Conservation (phyloP, 164 flowering plant species). For the Tinospora cordifolia region DNA sequence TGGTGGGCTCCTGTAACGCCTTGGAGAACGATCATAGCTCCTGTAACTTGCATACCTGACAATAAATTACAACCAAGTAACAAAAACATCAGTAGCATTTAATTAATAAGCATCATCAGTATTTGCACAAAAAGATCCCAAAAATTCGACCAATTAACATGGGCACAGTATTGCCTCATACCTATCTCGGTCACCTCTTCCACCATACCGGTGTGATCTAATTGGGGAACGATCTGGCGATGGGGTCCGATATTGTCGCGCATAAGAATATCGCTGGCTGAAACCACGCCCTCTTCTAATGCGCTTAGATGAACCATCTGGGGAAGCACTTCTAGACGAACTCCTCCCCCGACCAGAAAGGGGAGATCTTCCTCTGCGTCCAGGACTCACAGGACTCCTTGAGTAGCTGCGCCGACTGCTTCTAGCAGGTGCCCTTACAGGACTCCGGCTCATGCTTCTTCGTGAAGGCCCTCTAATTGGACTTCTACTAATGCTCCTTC, state of each 20-base stretch:
- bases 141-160: neutral
- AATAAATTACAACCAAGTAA: neutral
- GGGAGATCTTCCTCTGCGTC: slow-evolving; percentile 60
- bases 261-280: slow-evolving; percentile 82
- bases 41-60: slow-evolving; percentile 62
- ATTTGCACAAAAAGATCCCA: neutral
- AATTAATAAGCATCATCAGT: neutral
- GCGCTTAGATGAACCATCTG: slow-evolving; percentile 84
- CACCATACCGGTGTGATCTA: slow-evolving; percentile 64
- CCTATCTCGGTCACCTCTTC: slow-evolving; percentile 74
- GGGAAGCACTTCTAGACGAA: slow-evolving; percentile 74
- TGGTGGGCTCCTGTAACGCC: slow-evolving; percentile 78
- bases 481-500: slow-evolving; percentile 43
- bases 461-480: slow-evolving; percentile 39
- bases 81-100: neutral
- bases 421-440: slow-evolving; percentile 44
- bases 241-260: slow-evolving; percentile 84
- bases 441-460: slow-evolving; percentile 52
- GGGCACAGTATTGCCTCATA: slow-evolving; percentile 13
- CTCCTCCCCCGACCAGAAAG: slow-evolving; percentile 51
- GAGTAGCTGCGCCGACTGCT: slow-evolving; percentile 57
- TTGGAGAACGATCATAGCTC: slow-evolving; percentile 70
- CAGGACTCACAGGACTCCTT: slow-evolving; percentile 50
- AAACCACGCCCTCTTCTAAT: slow-evolving; percentile 93
- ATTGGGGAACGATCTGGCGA: slow-evolving; percentile 84